A percentile compares a stretch with the other conserved stretches of the same genome.
phyloP scores from a whole-genome alignment of 129 eudicot genomes.

The Oenanthe sinensis region DNA sequence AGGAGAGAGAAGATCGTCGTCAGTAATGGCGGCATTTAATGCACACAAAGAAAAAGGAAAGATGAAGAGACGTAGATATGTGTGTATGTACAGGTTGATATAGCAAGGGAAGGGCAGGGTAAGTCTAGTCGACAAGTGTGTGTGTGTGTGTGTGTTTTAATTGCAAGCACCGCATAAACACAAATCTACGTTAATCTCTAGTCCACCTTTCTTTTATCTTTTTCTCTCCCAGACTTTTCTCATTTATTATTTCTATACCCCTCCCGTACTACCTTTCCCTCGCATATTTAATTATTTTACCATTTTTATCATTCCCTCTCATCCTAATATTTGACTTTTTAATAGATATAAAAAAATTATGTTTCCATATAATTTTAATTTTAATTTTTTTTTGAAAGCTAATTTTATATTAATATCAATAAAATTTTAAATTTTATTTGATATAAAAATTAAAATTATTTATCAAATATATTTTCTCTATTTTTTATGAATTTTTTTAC shows the following conservation, averaged over 20 bases:
- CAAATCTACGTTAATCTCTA: not conserved
- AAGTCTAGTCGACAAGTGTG: conserved; percentile 30
- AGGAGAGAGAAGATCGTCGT: conserved; percentile 16
- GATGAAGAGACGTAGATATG: not conserved
- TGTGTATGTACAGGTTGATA: too few species aligned
- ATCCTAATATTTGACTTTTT: too few species aligned
- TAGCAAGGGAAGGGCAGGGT: not conserved
- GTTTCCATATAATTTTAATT: too few species aligned
- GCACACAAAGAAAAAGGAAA: conserved; percentile 1
- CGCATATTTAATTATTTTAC: too few species aligned
- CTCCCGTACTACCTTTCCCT: not conserved
- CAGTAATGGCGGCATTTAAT: conserved; percentile 46
- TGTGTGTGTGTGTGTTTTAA: conserved; percentile 1
- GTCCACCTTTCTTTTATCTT: not conserved
- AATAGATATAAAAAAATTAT: too few species aligned
- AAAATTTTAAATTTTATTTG: too few species aligned
- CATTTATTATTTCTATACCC: not conserved
- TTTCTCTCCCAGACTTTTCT: not conserved
- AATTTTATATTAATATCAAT: too few species aligned
- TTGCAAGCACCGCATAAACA: conserved; percentile 5
- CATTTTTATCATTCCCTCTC: too few species aligned
- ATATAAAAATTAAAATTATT: too few species aligned
- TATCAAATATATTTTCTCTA: too few species aligned
- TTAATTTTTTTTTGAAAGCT: too few species aligned
- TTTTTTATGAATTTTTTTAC: too few species aligned